Conservation (phyloP, 495 filamentous ascomycete genomes). For the Hypoxylon fuscum region DNA sequence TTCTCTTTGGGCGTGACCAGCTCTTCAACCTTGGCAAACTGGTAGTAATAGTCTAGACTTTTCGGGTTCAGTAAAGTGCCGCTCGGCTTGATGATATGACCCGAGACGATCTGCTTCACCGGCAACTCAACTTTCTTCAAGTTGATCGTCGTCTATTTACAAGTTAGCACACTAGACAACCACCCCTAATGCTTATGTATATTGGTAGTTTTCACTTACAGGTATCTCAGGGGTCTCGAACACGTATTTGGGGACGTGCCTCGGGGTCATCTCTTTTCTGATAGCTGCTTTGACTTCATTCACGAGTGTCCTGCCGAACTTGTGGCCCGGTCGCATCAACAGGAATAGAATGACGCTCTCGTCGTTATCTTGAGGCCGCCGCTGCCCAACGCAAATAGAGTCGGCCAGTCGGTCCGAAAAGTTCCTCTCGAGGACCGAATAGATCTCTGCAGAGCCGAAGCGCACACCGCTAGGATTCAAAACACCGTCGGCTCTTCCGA, state of each 20-base stretch:
- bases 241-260: constrained; percentile 80
- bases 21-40: constrained; percentile 80
- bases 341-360: constrained; percentile 81
- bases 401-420: constrained; percentile 70
- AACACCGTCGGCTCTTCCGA: constrained; percentile 88
- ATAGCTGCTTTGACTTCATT: constrained; percentile 69
- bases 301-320: constrained; percentile 66
- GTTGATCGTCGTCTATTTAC: constrained; percentile 76
- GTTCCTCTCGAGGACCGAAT: constrained; percentile 72
- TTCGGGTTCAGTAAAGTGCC: constrained; percentile 80
- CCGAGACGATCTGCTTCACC: constrained; percentile 85
- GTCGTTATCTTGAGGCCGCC: constrained; percentile 71
- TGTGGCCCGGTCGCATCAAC: constrained; percentile 69
- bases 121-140: constrained; percentile 87
- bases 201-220: constrained; percentile 57
- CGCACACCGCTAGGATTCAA: constrained; percentile 87
- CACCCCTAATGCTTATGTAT: neutral
- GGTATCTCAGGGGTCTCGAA: constrained; percentile 85
- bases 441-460: constrained; percentile 87
- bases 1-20: constrained; percentile 57
- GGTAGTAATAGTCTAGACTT: constrained; percentile 79
- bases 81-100: constrained; percentile 75
- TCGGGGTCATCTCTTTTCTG: constrained; percentile 66
- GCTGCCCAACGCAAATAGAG: constrained; percentile 78
- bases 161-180: constrained; percentile 23